Evolutionary conservation across 768 basidiomycete genomes (phyloP), one percentile per base, ranked within the genome.

Genomic region (Suillus decipiens): DNA sequence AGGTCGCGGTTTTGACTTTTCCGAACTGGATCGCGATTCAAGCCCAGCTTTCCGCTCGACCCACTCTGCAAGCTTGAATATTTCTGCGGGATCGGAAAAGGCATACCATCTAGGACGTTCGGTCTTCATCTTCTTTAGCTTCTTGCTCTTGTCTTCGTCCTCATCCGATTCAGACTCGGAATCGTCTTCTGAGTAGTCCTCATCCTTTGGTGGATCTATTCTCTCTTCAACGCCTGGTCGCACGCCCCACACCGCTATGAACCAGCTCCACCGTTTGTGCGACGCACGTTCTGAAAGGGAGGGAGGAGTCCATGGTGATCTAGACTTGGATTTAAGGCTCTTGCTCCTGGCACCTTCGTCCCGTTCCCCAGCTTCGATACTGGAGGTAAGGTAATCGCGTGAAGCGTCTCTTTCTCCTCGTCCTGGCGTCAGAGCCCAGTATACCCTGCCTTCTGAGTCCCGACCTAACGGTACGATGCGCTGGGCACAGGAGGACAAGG

Each of bases 201-300:
- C 73, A 17, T 64, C 69, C 34, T 62, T 53, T 28, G 71, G 65
- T 2, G 65, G 37, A 31, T 57, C 56, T 28, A 17, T 19, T 41
- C 73, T 65, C 63, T 75, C 75, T 22, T 71, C 65, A 0, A 63
- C 51, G 0, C 69, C 62, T 22, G 86, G 85, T 64, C 76, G 82
- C 73, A 74, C 83, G 1, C 91, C 91, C 83, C 86, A 90, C 1
- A 92, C 89, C 5, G 83, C 86, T n/a, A 94, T 69, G 71, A 90
- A 89, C 88, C 88, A 92, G 1, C 85, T 80, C 91, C 92, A 94
- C 37, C 83, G 80, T 63, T 72, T 81, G 72, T 88, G 73, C 39
- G 78, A 74, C 24, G 72, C 71, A n/a, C 86, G 77, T n/a, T 87
- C 84, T 15, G 84, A 84, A 36, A 77, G 73, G 9, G 79, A 80